A percentile compares a stretch with the other conserved stretches of the same genome.
Evolutionary conservation across 2,329 filamentous ascomycete genomes (phyloP).

Genomic region (Arachnopeziza araneosa): DNA sequence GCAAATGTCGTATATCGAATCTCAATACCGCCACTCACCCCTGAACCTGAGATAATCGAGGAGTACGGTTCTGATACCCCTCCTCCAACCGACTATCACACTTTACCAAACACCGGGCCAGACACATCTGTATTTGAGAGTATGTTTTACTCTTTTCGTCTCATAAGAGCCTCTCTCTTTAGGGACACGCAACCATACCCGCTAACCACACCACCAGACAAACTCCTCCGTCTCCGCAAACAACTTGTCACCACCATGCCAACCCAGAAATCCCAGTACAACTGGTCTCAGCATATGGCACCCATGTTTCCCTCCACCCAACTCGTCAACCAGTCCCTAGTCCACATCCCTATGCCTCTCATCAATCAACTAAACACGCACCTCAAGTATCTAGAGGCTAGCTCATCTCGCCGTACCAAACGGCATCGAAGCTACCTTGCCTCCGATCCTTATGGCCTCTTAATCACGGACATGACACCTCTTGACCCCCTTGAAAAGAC

Average conservation of each 20-base stretch:
- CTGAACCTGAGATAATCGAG: constrained; percentile 27
- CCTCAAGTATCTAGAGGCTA: constrained; percentile 35
- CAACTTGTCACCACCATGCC: constrained; percentile 44
- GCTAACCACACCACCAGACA: constrained; percentile 32
- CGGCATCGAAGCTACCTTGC: constrained; percentile 45
- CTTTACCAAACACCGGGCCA: not conserved
- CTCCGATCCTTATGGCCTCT: constrained; percentile 56
- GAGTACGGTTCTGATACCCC: constrained; percentile 30
- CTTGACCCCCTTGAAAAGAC: not conserved
- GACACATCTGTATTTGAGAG: constrained; percentile 7
- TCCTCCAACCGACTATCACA: constrained; percentile 17
- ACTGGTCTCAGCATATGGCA: constrained; percentile 46
- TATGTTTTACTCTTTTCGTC: constrained; percentile 8
- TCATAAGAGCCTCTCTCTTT: not conserved
- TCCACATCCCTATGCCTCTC: constrained; percentile 39
- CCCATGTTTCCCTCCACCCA: constrained; percentile 50
- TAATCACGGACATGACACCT: constrained; percentile 68
- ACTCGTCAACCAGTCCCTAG: constrained; percentile 51
- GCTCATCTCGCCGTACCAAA: constrained; percentile 39
- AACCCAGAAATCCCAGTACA: constrained; percentile 33
- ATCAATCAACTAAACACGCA: constrained; percentile 47
- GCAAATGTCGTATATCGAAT: constrained; percentile 72
- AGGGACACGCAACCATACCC: not conserved
- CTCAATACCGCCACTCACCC: constrained; percentile 25
- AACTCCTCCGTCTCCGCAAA: constrained; percentile 58